Conservation (phyloP, 371 early-diverging fungal species). For the Rhizopus arrhizus region DNA sequence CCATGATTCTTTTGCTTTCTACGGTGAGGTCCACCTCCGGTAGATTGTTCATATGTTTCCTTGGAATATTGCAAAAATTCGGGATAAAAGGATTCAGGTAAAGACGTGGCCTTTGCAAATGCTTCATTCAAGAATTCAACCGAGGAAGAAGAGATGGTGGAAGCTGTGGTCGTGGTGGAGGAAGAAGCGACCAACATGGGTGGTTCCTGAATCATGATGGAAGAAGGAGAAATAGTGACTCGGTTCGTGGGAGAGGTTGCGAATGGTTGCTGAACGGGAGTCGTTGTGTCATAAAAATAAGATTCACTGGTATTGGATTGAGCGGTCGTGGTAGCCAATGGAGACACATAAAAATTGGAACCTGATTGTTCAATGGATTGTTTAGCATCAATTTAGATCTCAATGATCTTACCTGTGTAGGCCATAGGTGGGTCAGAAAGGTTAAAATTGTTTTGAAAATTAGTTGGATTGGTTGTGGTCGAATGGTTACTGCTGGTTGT, state of each 20-base stretch:
- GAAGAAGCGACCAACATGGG: conserved; percentile 49
- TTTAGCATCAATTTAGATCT: too few species aligned
- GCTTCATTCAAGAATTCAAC: conserved; percentile 39
- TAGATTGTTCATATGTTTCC: conserved; percentile 42
- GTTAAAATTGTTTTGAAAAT: conserved; percentile 27
- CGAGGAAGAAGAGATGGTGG: conserved; percentile 41
- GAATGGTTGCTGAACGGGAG: conserved; percentile 13
- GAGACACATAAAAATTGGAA: conserved; percentile 34
- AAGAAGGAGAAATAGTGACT: conserved; percentile 30
- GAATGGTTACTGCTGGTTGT: not conserved
- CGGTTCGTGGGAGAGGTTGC: not conserved
- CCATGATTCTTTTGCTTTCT: conserved; percentile 31
- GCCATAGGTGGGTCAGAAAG: conserved; percentile 30
- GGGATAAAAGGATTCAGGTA: conserved; percentile 44
- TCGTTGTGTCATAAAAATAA: conserved; percentile 22
- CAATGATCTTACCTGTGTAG: conserved; percentile 26
- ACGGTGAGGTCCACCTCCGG: conserved; percentile 31
- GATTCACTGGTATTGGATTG: conserved; percentile 18
- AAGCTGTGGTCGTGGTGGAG: conserved; percentile 39
- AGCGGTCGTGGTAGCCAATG: conserved; percentile 22
- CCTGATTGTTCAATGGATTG: conserved; percentile 11
- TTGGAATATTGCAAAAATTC: conserved; percentile 43
- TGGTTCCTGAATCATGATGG: conserved; percentile 45
- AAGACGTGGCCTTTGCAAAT: conserved; percentile 39
- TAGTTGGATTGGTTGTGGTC: conserved; percentile 16